These are phyloP conservation scores for Wilhelminamyces savonicus DNA, from an alignment of 805 yeast genomes.

Conservation along the genomic window DNA sequence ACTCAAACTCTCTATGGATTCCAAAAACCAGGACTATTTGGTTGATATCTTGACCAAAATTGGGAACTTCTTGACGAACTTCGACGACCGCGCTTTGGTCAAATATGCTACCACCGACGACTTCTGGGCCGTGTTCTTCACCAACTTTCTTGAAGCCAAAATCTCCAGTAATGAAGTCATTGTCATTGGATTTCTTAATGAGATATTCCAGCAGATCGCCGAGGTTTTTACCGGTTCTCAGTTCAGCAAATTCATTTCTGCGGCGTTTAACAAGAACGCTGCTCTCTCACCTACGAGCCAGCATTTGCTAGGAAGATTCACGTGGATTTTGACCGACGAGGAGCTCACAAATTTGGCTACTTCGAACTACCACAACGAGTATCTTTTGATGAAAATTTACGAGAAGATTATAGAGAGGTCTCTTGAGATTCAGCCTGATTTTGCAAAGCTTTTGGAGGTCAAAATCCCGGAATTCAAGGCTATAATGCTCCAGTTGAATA, in stretches of 20 bases:
- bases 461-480: constrained; percentile 3
- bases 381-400: constrained; percentile 2
- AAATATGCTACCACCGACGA: constrained; percentile 12
- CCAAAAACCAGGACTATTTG: constrained; percentile 16
- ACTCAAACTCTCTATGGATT: constrained; percentile 22
- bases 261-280: constrained; percentile 1
- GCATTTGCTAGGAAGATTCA: constrained; percentile 9
- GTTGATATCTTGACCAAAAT: constrained; percentile 36
- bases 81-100: constrained; percentile 6
- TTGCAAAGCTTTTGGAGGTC: constrained; percentile 5
- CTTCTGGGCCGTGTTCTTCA: constrained; percentile 22
- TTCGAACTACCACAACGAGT: constrained; percentile 1
- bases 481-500: constrained; percentile 3
- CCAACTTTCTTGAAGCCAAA: background rate
- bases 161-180: constrained; percentile 16
- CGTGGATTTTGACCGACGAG: constrained; percentile 20
- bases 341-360: constrained; percentile 11
- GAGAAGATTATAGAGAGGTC: constrained; percentile 2
- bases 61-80: constrained; percentile 29
- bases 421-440: constrained; percentile 4
- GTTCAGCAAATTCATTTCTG: constrained; percentile 7
- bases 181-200: constrained; percentile 25
- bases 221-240: constrained; percentile 3
- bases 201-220: constrained; percentile 27
- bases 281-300: constrained; percentile 8